These are phyloP conservation scores for Lepiota brunneoincarnata DNA, from an alignment of 768 basidiomycete genomes.

Conservation along the genomic window DNA sequence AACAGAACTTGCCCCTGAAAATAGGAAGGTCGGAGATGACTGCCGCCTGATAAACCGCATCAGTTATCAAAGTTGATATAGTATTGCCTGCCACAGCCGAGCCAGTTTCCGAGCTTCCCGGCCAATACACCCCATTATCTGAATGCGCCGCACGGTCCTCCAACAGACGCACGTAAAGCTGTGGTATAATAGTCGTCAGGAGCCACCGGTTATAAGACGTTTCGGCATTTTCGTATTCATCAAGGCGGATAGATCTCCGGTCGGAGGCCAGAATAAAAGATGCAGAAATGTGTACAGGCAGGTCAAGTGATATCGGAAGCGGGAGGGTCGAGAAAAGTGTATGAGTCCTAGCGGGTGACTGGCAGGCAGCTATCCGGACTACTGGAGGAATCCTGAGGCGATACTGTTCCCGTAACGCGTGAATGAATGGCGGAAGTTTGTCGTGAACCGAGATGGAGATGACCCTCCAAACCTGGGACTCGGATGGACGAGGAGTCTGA, in stretches of 20 bases:
- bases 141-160: conserved; percentile 20
- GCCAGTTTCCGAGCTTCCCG: conserved; percentile 15
- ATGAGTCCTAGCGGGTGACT: neutral
- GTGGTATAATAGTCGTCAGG: conserved; percentile 31
- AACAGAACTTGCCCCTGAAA: conserved; percentile 15
- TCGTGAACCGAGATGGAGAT: neutral
- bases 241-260: conserved; percentile 39
- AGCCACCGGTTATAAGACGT: conserved; percentile 43
- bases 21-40: neutral
- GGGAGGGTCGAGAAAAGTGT: conserved; percentile 44
- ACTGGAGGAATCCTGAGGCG: neutral
- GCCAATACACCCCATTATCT: conserved; percentile 34
- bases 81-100: conserved; percentile 13
- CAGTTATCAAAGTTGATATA: conserved; percentile 9
- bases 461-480: conserved; percentile 2
- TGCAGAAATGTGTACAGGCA: conserved; percentile 46
- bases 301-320: conserved; percentile 31
- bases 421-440: neutral
- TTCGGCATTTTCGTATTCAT: conserved; percentile 30
- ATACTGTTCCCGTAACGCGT: neutral
- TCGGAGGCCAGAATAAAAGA: conserved; percentile 47
- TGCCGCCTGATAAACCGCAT: conserved; percentile 4
- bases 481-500: neutral
- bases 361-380: neutral
- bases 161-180: conserved; percentile 37